These are phyloP conservation scores for Chrysochromulina parva DNA, from an alignment of 78 protist species.

Conservation along the genomic window DNA sequence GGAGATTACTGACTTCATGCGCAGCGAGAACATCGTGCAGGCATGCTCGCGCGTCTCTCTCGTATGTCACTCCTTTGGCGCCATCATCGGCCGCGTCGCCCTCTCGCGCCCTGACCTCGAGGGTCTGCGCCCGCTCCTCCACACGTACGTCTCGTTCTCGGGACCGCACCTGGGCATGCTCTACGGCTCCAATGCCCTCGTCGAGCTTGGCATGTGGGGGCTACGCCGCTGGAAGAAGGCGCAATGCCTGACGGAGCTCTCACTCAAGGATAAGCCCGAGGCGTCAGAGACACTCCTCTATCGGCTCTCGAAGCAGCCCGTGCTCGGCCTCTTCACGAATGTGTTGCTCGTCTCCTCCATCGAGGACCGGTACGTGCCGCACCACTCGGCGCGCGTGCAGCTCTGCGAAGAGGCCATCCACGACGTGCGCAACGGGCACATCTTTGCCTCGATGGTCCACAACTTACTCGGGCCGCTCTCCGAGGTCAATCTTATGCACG, in stretches of 20 bases:
- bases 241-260: conserved; percentile 13
- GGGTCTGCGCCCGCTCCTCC: not conserved
- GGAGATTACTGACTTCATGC: not conserved
- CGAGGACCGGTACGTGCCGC: conserved; percentile 20
- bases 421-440: too few species aligned
- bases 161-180: conserved; percentile 31
- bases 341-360: conserved; percentile 12
- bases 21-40: not conserved
- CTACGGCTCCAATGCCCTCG: not conserved
- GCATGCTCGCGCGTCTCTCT: not conserved
- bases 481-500: too few species aligned
- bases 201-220: not conserved
- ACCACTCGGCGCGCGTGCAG: not conserved
- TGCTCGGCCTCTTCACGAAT: not conserved
- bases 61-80: conserved; percentile 6
- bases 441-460: too few species aligned
- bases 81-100: not conserved
- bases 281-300: not conserved
- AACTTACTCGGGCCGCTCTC: too few species aligned
- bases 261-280: not conserved
- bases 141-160: not conserved
- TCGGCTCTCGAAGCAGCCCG: not conserved
- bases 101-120: not conserved
- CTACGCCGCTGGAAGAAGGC: not conserved
- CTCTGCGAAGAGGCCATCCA: too few species aligned